Conservation (phyloP, 768 basidiomycete species). For the Rhodotorula graminis region DNA sequence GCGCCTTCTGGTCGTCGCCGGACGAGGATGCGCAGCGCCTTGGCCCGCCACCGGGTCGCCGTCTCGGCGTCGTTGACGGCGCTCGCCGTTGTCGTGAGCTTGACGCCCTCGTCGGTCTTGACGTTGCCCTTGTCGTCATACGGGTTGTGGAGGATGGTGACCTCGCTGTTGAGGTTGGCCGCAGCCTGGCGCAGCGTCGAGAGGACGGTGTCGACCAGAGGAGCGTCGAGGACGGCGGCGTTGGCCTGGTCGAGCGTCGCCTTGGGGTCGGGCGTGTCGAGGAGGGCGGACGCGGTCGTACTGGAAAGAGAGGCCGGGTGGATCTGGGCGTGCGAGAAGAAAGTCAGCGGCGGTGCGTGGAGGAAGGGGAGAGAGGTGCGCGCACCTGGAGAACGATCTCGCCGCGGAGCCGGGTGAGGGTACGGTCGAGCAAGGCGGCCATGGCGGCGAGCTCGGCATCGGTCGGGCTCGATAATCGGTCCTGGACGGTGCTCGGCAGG, state of each 20-base stretch:
- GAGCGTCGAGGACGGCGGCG: constrained; percentile 31
- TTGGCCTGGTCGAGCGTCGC: constrained; percentile 4
- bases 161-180: constrained; percentile 40
- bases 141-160: constrained; percentile 44
- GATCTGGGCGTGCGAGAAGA: constrained; percentile 16
- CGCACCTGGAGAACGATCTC: constrained; percentile 44
- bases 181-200: constrained; percentile 38
- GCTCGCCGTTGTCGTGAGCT: constrained; percentile 18
- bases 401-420: constrained; percentile 41
- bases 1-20: constrained; percentile 22
- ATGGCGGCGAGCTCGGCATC: constrained; percentile 36
- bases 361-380: background rate
- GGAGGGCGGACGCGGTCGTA: constrained; percentile 27
- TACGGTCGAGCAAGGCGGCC: constrained; percentile 36
- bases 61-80: constrained; percentile 26
- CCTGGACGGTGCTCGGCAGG: constrained; percentile 12
- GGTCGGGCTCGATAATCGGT: constrained; percentile 12
- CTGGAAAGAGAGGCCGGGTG: constrained; percentile 43
- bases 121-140: constrained; percentile 8
- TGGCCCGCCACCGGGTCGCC: constrained; percentile 16
- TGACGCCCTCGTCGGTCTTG: background rate
- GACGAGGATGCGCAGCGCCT: constrained; percentile 24
- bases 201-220: constrained; percentile 38
- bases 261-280: constrained; percentile 36
- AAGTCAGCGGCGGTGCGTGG: background rate